Conservation (phyloP, 768 basidiomycete species). For the Amanita rubescens region DNA sequence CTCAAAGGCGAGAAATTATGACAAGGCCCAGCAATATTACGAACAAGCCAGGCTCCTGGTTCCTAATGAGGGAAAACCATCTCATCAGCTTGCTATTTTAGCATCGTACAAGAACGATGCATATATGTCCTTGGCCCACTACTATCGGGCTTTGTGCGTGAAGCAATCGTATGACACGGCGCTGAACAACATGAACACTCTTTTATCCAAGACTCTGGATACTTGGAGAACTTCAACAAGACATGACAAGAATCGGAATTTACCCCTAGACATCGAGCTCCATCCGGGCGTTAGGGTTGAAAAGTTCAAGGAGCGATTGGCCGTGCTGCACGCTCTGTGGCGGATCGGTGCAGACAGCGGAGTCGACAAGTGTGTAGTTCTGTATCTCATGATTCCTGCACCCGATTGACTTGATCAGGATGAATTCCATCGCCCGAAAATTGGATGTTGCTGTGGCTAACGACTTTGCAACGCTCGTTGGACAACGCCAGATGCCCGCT, state of each 20-base stretch:
- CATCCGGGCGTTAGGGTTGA: slow-evolving; percentile 51
- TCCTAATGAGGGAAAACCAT: slow-evolving; percentile 89
- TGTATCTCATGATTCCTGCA: not conserved
- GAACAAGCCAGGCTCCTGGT: slow-evolving; percentile 76
- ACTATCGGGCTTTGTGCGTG: slow-evolving; percentile 88
- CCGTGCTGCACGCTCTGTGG: slow-evolving; percentile 76
- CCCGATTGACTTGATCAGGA: slow-evolving; percentile 25
- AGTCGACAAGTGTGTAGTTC: slow-evolving; percentile 44
- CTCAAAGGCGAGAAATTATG: slow-evolving; percentile 60
- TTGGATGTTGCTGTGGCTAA: slow-evolving; percentile 42
- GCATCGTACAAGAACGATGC: slow-evolving; percentile 77
- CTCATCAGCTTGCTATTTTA: slow-evolving; percentile 93
- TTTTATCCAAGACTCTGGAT: slow-evolving; percentile 62
- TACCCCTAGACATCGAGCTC: slow-evolving; percentile 23
- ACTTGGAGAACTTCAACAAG: slow-evolving; percentile 40
- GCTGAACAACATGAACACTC: slow-evolving; percentile 72
- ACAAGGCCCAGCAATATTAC: slow-evolving; percentile 74
- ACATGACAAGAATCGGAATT: slow-evolving; percentile 29
- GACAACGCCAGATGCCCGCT: slow-evolving; percentile 61
- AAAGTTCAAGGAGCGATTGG: slow-evolving; percentile 63
- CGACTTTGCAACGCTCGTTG: slow-evolving; percentile 55
- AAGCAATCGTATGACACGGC: slow-evolving; percentile 83
- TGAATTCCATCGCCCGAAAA: slow-evolving; percentile 39
- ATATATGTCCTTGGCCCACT: slow-evolving; percentile 76
- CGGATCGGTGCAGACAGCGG: slow-evolving; percentile 45